A percentile compares a stretch with the other conserved stretches of the same genome.
phyloP scores from a whole-genome alignment of 306 rosid species.

The Glycine tomentella region DNA sequence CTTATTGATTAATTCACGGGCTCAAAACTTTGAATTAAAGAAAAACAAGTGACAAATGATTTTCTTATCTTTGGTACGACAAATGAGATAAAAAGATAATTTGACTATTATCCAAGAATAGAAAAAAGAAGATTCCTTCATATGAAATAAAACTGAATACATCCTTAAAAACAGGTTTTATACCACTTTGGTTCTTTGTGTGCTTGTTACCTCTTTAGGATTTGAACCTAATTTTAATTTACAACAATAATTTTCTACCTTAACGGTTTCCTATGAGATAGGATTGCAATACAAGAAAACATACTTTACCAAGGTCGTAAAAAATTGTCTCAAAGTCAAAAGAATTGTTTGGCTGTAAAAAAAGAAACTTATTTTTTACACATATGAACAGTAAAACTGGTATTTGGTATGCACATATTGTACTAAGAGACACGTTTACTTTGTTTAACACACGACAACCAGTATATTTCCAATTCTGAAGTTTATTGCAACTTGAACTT shows the following conservation, averaged over 20 bases:
- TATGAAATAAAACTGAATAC: background rate
- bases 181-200: background rate
- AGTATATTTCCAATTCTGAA: background rate
- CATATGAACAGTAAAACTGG: background rate
- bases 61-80: background rate
- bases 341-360: background rate
- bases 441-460: no score
- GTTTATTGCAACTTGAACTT: conserved; percentile 5
- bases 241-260: conserved; percentile 6
- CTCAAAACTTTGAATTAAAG: background rate
- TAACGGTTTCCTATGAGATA: background rate
- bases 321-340: background rate
- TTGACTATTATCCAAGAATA: conserved; percentile 5
- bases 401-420: conserved; percentile 23
- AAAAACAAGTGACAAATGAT: background rate
- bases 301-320: background rate
- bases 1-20: conserved; percentile 18
- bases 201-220: background rate
- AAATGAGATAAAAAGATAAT: background rate
- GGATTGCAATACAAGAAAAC: background rate
- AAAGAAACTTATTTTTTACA: background rate
- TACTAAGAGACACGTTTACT: background rate
- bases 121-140: conserved; percentile 20
- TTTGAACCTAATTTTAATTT: conserved; percentile 6
- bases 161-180: conserved; percentile 7